Evolutionary conservation across 148 eudicot genomes (phyloP).

Genomic region (Heliosperma pusillum): DNA sequence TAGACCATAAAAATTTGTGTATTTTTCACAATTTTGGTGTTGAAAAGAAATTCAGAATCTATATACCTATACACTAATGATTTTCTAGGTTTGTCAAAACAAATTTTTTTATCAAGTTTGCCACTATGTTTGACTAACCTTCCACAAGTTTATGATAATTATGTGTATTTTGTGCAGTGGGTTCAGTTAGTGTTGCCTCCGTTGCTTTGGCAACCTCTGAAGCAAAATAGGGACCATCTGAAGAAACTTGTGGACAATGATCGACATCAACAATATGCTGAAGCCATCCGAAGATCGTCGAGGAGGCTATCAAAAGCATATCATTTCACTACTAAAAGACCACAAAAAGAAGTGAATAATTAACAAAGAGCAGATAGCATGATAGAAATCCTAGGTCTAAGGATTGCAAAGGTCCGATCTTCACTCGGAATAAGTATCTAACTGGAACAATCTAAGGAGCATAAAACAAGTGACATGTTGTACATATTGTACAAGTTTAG

Average conservation of each 20-base stretch:
- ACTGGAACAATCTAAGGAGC: background rate
- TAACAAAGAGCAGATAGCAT: background rate
- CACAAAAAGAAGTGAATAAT: background rate
- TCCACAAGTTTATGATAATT: slow-evolving; percentile 94
- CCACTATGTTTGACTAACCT: slow-evolving; percentile 41
- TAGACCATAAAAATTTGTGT: background rate
- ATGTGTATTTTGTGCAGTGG: slow-evolving; percentile 52
- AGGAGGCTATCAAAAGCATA: slow-evolving; percentile 57
- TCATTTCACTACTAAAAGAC: background rate
- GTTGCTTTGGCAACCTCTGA: slow-evolving; percentile 88
- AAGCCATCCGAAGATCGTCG: slow-evolving; percentile 77
- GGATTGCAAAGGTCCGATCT: background rate
- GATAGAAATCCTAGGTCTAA: background rate
- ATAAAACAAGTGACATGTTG: no score
- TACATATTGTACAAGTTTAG: no score
- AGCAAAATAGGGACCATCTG: slow-evolving; percentile 70
- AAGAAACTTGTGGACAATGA: slow-evolving; percentile 67
- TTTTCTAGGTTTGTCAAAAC: no score
- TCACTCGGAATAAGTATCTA: background rate
- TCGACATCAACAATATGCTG: slow-evolving; percentile 91
- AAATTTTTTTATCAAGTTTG: no score
- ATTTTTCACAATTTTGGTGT: no score
- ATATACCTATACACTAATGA: no score
- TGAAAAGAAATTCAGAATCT: background rate
- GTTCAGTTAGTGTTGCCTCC: slow-evolving; percentile 78